phyloP scores from a whole-genome alignment of 2,329 filamentous ascomycete genomes.

The Lomentospora prolificans region DNA sequence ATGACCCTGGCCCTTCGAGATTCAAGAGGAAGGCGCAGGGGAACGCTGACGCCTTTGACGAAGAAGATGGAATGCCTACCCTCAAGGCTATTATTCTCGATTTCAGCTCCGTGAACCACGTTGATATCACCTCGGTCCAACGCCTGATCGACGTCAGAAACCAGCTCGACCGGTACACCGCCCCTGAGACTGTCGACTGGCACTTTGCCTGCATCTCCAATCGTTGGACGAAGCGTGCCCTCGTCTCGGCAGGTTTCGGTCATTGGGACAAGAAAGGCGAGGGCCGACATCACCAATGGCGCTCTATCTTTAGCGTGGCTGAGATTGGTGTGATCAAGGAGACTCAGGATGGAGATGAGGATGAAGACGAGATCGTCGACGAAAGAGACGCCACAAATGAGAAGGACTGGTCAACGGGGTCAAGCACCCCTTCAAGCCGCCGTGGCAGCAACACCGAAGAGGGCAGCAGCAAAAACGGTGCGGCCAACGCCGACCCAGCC shows the following conservation, averaged over 20 bases:
- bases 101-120: conserved; percentile 86
- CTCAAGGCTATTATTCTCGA: conserved; percentile 89
- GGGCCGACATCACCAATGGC: conserved; percentile 61
- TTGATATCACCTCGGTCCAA: conserved; percentile 88
- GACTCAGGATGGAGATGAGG: conserved; percentile 29
- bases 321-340: conserved; percentile 56
- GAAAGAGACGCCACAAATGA: conserved; percentile 31
- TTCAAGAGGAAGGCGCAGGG: conserved; percentile 13
- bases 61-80: conserved; percentile 42
- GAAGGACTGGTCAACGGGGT: conserved; percentile 8
- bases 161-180: conserved; percentile 76
- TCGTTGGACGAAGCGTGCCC: conserved; percentile 86
- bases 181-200: conserved; percentile 81
- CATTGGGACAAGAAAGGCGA: conserved; percentile 30
- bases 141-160: conserved; percentile 90
- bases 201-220: conserved; percentile 92
- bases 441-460: not conserved
- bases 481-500: not conserved
- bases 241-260: conserved; percentile 81
- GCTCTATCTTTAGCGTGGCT: conserved; percentile 89
- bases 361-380: conserved; percentile 52
- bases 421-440: not conserved
- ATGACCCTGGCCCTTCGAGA: conserved; percentile 70
- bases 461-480: not conserved
- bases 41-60: conserved; percentile 29